Conservation (phyloP, 2,329 filamentous ascomycete genomes). For the Diaporthe citriasiana region DNA sequence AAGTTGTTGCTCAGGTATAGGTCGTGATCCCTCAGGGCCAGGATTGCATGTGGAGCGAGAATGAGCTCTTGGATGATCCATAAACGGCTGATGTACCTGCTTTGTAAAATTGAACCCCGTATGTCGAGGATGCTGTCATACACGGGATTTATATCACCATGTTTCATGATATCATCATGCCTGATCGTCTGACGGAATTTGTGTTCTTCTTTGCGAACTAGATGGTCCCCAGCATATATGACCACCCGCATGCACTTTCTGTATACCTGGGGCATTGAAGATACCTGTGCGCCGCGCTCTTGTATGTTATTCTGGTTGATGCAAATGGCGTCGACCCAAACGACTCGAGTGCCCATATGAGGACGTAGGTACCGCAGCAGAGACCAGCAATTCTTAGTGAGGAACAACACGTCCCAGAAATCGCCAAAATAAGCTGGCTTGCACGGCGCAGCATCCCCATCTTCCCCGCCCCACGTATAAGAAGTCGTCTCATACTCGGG, state of each 20-base stretch:
- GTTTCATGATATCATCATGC: neutral
- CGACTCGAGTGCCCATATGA: neutral
- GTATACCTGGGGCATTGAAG: neutral
- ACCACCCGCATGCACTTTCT: neutral
- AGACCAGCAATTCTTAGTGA: neutral
- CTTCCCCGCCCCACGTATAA: slow-evolving; percentile 3
- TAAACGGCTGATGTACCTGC: neutral
- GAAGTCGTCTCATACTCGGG: slow-evolving; percentile 4
- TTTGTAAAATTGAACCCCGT: no score
- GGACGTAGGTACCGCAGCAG: neutral
- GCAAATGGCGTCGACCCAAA: slow-evolving; percentile 6
- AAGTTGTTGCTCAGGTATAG: neutral
- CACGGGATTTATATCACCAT: neutral
- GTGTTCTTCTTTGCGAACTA: neutral
- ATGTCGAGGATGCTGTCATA: neutral
- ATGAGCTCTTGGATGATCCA: slow-evolving; percentile 10
- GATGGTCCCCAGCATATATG: neutral
- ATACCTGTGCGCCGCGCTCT: neutral
- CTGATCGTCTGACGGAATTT: neutral
- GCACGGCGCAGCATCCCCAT: neutral
- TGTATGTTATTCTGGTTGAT: neutral
- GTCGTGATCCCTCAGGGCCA: neutral
- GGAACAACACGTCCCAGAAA: neutral
- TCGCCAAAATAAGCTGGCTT: neutral
- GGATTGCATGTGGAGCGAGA: neutral